Evolutionary conservation across 2,329 filamentous ascomycete genomes (phyloP).

Genomic region (Epichloe gansuensis): DNA sequence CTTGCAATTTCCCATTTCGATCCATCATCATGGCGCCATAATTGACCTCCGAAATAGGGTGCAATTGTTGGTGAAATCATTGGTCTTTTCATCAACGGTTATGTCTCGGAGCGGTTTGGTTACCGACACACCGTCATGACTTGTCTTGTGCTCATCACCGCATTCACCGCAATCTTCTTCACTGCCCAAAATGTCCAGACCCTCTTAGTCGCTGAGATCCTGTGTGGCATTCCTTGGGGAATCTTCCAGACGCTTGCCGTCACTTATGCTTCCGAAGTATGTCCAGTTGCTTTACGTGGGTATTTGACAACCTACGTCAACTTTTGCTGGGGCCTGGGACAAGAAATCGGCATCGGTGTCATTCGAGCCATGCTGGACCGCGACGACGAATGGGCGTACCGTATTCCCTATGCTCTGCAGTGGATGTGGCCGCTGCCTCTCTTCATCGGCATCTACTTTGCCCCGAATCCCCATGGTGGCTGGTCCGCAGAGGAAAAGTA

Average conservation of each 20-base stretch:
- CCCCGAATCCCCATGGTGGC: constrained; percentile 63
- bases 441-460: constrained; percentile 52
- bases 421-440: constrained; percentile 69
- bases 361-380: constrained; percentile 55
- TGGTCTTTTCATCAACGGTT: constrained; percentile 54
- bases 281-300: constrained; percentile 58
- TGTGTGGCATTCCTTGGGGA: constrained; percentile 52
- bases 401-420: constrained; percentile 60
- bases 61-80: constrained; percentile 45
- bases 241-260: constrained; percentile 47
- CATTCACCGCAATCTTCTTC: constrained; percentile 53
- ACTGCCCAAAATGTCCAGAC: constrained; percentile 48
- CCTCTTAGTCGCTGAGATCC: constrained; percentile 48
- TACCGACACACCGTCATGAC: constrained; percentile 52
- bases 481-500: constrained; percentile 53
- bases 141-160: constrained; percentile 40
- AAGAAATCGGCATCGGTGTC: constrained; percentile 62
- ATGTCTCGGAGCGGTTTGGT: constrained; percentile 53
- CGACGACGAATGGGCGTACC: constrained; percentile 55
- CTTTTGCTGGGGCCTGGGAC: constrained; percentile 67
- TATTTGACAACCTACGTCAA: constrained; percentile 66
- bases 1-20: not conserved
- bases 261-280: constrained; percentile 61
- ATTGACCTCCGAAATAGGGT: constrained; percentile 7
- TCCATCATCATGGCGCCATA: too few relatives aligned